Evolutionary conservation across 2,329 filamentous ascomycete genomes (phyloP), one percentile per base, ranked within the genome.

Genomic region (Colletotrichum sidae): DNA sequence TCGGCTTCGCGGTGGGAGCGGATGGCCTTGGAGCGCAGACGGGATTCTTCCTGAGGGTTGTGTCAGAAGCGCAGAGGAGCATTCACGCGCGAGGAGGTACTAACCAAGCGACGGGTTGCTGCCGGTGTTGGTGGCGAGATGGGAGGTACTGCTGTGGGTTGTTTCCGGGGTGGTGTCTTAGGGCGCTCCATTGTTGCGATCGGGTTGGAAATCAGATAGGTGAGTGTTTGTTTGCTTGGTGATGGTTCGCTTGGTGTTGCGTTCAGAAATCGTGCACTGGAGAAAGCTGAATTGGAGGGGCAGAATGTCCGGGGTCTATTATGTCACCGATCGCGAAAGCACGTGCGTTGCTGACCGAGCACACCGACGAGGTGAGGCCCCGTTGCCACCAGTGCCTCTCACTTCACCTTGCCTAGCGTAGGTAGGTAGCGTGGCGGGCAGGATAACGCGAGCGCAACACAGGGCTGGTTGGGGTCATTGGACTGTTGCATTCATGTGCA

Each of bases 21-120:
- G 15, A 94, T 83, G 2, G 94, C 94, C 84, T 97, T 98, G 60
- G 96, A 93, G 79, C 90, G 92, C 37, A 97, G 86, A 17, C 95
- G 88, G 71, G 90, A 94, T 76, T 95, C 89, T 87, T 97, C 95
- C 92, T 96, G 41, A 11, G 4, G 34, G 2, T 1, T 65, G 72
- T 49, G 73, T 71, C 38, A 13, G 58, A 41, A 47, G 42, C 17
- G 13, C 8, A 25, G 38, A 6, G 44, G 50, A 34, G 12, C 35
- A 33, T 42, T 4, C 54, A 35, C 15, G n/a, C 8, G 7, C 10
- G 6, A 2, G 6, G 72, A 84, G 72, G 73, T 25, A 25, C 25
- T 25, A 4, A 88, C 86, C 63, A 88, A 87, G 70, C 84, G 81
- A 67, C 84, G 80, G 15, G 81, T 84, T 10, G 83, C 80, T 68